Conservation (phyloP, 257 asterid genomes). For the Capsicum rhomboideum region DNA sequence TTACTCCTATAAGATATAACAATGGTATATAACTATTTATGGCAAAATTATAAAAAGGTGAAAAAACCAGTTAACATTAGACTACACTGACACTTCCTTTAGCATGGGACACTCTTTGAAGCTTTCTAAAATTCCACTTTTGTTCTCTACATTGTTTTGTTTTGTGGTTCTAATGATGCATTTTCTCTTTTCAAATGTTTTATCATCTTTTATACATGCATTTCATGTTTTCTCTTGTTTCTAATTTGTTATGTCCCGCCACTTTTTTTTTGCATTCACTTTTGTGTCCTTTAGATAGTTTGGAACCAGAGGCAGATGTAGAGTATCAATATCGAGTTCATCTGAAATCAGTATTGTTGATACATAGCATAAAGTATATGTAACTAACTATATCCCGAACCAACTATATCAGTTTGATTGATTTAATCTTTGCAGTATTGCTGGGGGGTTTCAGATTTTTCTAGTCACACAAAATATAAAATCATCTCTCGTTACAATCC, state of each 20-base stretch:
- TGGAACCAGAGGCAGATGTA: neutral
- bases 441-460: too few species aligned
- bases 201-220: neutral
- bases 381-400: too few species aligned
- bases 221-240: neutral
- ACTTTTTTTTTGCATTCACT: neutral
- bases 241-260: slow-evolving; percentile 6
- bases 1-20: neutral
- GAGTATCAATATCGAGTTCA: neutral
- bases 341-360: neutral
- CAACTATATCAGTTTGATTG: too few species aligned
- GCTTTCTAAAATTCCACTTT: neutral
- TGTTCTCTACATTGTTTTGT: neutral
- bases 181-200: neutral
- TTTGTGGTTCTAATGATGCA: neutral
- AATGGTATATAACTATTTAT: neutral
- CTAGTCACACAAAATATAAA: too few species aligned
- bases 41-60: neutral
- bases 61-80: neutral
- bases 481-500: too few species aligned
- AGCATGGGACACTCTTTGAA: neutral
- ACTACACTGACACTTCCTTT: neutral
- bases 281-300: neutral
- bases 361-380: neutral
- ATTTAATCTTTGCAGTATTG: too few species aligned